These are phyloP conservation scores for Rhexocercosporidium sp. DNA, from an alignment of 2,329 filamentous ascomycete genomes.

Conservation along the genomic window DNA sequence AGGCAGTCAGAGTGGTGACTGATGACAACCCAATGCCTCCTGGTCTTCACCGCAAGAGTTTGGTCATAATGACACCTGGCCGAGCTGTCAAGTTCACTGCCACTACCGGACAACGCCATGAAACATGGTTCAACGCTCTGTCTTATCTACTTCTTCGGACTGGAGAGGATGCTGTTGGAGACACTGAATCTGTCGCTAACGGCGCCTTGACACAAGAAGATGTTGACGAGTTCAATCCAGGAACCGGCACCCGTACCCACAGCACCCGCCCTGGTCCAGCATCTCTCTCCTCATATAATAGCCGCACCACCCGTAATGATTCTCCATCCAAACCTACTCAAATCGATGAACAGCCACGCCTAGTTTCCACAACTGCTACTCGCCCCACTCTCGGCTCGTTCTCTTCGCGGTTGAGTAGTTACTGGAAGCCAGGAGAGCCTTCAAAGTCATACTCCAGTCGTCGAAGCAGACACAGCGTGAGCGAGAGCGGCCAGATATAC, in stretches of 20 bases:
- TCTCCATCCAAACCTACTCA: constrained; percentile 56
- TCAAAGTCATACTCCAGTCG: constrained; percentile 49
- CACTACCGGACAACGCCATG: constrained; percentile 89
- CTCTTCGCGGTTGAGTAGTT: constrained; percentile 65
- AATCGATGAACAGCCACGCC: constrained; percentile 35
- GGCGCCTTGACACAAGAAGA: constrained; percentile 64
- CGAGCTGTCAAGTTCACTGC: constrained; percentile 93
- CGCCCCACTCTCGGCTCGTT: constrained; percentile 52
- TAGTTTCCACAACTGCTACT: constrained; percentile 35
- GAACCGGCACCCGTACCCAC: constrained; percentile 47
- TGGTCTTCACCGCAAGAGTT: constrained; percentile 90
- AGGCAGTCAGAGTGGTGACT: constrained; percentile 84
- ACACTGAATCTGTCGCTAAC: constrained; percentile 62
- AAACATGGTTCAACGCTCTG: constrained; percentile 98
- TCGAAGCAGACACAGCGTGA: constrained; percentile 55
- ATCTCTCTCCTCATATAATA: constrained; percentile 83
- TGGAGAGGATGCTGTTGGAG: constrained; percentile 61
- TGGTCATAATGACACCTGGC: constrained; percentile 88
- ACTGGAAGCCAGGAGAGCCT: constrained; percentile 52
- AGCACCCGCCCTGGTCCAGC: constrained; percentile 59
- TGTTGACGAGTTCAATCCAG: constrained; percentile 82
- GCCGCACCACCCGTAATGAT: constrained; percentile 69
- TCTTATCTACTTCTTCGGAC: constrained; percentile 89
- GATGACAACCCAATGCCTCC: constrained; percentile 97
- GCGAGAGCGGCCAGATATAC: constrained; percentile 54